Conservation (phyloP, 1,284 basidiomycete genomes). For the Marasmius oreades region DNA sequence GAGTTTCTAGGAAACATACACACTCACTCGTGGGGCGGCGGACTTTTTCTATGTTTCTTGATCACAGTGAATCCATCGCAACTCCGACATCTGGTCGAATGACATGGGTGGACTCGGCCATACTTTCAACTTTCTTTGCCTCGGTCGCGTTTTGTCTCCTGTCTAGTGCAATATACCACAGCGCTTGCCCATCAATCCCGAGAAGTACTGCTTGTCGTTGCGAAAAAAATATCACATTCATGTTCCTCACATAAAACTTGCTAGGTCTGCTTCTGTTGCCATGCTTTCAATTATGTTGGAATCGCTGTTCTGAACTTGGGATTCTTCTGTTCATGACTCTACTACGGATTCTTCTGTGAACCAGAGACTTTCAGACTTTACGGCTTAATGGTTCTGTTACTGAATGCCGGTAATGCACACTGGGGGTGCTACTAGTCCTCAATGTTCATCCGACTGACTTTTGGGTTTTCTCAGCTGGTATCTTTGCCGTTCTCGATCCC, state of each 20-base stretch:
- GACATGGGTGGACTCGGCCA: slow-evolving; percentile 62
- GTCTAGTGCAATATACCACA: slow-evolving; percentile 75
- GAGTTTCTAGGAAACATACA: slow-evolving; percentile 78
- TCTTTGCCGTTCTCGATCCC: not conserved
- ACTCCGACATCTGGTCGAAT: slow-evolving; percentile 46
- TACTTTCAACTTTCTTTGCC: slow-evolving; percentile 66
- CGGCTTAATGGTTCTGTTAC: slow-evolving; percentile 21
- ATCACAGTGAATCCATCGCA: slow-evolving; percentile 49
- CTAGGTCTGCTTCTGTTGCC: slow-evolving; percentile 48
- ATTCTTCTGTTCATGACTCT: slow-evolving; percentile 74
- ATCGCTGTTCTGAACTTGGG: slow-evolving; percentile 73
- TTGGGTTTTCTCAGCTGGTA: not conserved
- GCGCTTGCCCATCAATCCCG: slow-evolving; percentile 67
- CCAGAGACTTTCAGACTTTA: slow-evolving; percentile 49
- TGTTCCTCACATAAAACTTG: slow-evolving; percentile 4
- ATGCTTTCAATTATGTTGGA: slow-evolving; percentile 69
- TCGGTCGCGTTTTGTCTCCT: slow-evolving; percentile 74
- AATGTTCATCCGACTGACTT: too few species aligned
- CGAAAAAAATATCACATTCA: slow-evolving; percentile 19
- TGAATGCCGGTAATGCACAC: too few species aligned
- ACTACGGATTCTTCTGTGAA: slow-evolving; percentile 73
- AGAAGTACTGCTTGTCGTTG: slow-evolving; percentile 41
- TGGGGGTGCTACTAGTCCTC: too few species aligned
- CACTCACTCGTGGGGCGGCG: slow-evolving; percentile 76
- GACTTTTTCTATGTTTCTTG: slow-evolving; percentile 66